Evolutionary conservation across 129 eudicot species (phyloP), one percentile per base, ranked within the genome.

Genomic region (Ambrosia trifida): DNA sequence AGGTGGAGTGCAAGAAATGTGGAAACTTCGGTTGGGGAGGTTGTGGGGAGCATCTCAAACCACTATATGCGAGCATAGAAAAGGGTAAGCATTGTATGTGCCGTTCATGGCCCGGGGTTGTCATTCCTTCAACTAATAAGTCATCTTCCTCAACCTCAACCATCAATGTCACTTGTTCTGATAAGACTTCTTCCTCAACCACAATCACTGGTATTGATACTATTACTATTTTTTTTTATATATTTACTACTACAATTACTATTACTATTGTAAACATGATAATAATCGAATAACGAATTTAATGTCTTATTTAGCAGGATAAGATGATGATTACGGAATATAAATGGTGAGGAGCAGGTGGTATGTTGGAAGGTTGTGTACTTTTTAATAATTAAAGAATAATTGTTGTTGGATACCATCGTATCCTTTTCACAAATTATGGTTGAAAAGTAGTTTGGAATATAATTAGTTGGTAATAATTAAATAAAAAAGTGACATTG

Each of bases 71-170:
- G 0, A 75, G 78, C 80, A 89, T 84, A 32, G 90, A 85, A 0
- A 61, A 78, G 56, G 96, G 93, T 3, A 80, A 80, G 64, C 96
- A 86, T 18, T 86, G 93, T 72, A 76, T 74, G 85, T 89, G 96
- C 59, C 89, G 85, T 41, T 75, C 96, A 31, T 89, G 96, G 96
- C 96, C 93, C 16, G 96, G 96, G 10, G 85, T 86, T 49, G 83
- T 28, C 43, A 82, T 83, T 61, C 81, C 85, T 38, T 28, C 91
- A 7, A 17, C 87, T 16, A 72, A 61, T 31, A 76, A 65, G 33
- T 18, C 73, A 1, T 31, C 85, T 14, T 2, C 83, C n/a, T 65
- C 87, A 13, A 45, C 86, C 44, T 17, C 74, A 12, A n/a, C 80
- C 0, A 31, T 81, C 38, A 33, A 38, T 16, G 13, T 36, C 41